Percentiles rank a stretch among this genome's conserved stretches.
These are phyloP conservation scores for Hamigera avellanea DNA, from an alignment of 495 filamentous ascomycete species.

Conservation along the genomic window DNA sequence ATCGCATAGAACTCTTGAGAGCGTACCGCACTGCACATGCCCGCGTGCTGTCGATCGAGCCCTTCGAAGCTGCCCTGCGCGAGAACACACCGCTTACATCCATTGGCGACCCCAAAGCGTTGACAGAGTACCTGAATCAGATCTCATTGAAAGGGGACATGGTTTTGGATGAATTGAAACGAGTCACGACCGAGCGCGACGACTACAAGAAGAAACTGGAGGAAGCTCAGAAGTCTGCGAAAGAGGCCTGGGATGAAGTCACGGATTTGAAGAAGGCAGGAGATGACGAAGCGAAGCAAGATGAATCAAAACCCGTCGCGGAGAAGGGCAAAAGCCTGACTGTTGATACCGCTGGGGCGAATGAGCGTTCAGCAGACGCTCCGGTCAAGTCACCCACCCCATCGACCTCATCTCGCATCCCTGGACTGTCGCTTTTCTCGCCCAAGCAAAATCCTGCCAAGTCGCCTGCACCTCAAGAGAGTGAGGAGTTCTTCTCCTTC, in stretches of 20 bases:
- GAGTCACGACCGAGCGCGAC: conserved; percentile 72
- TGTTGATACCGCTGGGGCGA: conserved; percentile 10
- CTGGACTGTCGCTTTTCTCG: conserved; percentile 29
- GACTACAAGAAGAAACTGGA: conserved; percentile 63
- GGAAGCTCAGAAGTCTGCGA: conserved; percentile 53
- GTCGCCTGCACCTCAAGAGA: conserved; percentile 23
- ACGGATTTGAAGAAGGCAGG: conserved; percentile 33
- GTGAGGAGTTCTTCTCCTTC: conserved; percentile 83
- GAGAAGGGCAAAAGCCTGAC: conserved; percentile 15
- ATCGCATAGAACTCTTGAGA: conserved; percentile 61
- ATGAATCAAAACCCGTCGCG: conserved; percentile 1
- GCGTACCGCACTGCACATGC: conserved; percentile 87
- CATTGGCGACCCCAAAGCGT: conserved; percentile 70
- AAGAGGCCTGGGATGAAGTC: conserved; percentile 43
- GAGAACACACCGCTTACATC: conserved; percentile 86
- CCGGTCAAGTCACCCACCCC: conserved; percentile 12
- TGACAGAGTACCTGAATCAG: conserved; percentile 92
- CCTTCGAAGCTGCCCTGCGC: conserved; percentile 79
- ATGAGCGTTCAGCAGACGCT: conserved; percentile 6
- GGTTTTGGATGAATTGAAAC: conserved; percentile 85
- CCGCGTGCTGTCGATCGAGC: conserved; percentile 72
- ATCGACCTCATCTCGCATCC: conserved; percentile 9
- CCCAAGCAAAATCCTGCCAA: conserved; percentile 30
- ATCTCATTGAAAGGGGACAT: conserved; percentile 77
- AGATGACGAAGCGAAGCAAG: conserved; percentile 10